Evolutionary conservation across 2,329 filamentous ascomycete species (phyloP), one percentile per base, ranked within the genome.

Genomic region (Clarireedia monteithiana): DNA sequence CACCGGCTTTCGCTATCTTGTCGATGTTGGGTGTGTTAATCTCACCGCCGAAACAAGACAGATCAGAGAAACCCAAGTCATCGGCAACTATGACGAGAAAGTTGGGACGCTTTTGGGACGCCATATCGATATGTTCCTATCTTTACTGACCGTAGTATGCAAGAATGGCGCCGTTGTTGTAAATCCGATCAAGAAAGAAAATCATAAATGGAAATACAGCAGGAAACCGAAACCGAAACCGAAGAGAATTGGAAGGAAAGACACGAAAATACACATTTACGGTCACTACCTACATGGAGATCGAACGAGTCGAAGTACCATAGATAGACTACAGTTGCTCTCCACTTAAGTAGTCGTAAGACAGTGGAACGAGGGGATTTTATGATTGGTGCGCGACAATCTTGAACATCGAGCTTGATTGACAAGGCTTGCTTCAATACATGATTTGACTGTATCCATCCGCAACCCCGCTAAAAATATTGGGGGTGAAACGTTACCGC

Each of bases 21-120:
- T 83, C 77, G 30, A 84, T 72, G 63, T 79, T 78, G 2, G 81
- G 80, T 0, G 80, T 83, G 20, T 73, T 72, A 55, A 84, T 83
- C 68, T 83, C 80, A 59, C 77, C 75, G 54, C 81, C 80, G 61
- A 81, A 83, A 59, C 70, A 73, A 42, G 70, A 69, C n/a, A 74
- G 69, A 60, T 78, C 75, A 56, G 69, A 73, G 63, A 74, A 75
- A 3, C 73, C 73, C 4, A 76, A 66, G 55, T 75, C 73, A 59
- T 75, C 72, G 4, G 72, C 73, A 6, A 75, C 69, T 20, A 77
- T 73, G 57, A 77, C 67, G 15, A 78, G 71, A 64, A 77, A 75
- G 61, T 77, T 77, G 9, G 61, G 62, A 20, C 55, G 47, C 46
- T 63, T 57, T 14, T 44, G n/a, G 6, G n/a, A 30, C 14, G 26